These are phyloP conservation scores for Daldinia sp. DNA, from an alignment of 2,329 filamentous ascomycete species.

Conservation along the genomic window DNA sequence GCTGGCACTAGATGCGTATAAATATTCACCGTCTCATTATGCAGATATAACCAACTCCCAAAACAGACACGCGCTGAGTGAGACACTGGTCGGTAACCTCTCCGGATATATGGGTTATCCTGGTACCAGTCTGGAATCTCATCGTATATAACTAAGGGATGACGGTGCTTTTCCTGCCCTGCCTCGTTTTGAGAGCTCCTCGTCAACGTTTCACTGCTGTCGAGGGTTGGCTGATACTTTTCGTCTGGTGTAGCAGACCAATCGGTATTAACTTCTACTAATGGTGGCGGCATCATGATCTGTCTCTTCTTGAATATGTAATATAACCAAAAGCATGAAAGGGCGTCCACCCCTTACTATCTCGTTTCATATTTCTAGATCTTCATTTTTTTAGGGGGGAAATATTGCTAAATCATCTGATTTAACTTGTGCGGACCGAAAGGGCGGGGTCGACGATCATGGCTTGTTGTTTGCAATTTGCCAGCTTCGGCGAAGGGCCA, in stretches of 20 bases:
- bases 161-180: slow-evolving; percentile 12
- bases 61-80: slow-evolving; percentile 65
- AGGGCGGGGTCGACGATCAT: slow-evolving; percentile 18
- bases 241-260: slow-evolving; percentile 15
- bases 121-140: slow-evolving; percentile 44
- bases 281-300: slow-evolving; percentile 6
- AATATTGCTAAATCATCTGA: not conserved
- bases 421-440: not conserved
- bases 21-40: slow-evolving; percentile 67
- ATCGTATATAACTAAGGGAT: slow-evolving; percentile 33
- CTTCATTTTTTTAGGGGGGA: not conserved
- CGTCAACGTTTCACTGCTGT: slow-evolving; percentile 14
- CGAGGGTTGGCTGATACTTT: slow-evolving; percentile 14
- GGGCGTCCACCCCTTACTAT: not conserved
- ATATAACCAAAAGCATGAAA: not conserved
- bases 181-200: slow-evolving; percentile 11
- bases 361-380: not conserved
- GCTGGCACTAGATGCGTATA: slow-evolving; percentile 71
- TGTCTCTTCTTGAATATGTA: not conserved
- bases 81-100: slow-evolving; percentile 69
- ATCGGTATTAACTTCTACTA: slow-evolving; percentile 5
- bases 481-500: slow-evolving; percentile 2
- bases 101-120: slow-evolving; percentile 73
- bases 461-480: slow-evolving; percentile 8
- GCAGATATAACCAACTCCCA: slow-evolving; percentile 66